phyloP scores from a whole-genome alignment of 2,329 filamentous ascomycete species.

The Trichoderma lentiforme region DNA sequence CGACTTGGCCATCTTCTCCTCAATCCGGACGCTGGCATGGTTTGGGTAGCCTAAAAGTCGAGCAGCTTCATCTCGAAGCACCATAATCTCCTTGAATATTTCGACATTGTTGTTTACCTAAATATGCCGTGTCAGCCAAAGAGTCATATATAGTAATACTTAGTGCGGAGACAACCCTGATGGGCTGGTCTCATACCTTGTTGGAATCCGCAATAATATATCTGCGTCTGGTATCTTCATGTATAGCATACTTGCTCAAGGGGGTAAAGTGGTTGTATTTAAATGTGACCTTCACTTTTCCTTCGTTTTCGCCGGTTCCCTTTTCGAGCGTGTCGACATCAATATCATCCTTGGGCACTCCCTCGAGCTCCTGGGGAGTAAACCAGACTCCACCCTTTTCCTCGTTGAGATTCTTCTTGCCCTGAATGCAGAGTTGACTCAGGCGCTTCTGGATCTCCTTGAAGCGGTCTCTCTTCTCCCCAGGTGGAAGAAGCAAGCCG shows the following conservation, averaged over 20 bases:
- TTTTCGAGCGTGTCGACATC: conserved; percentile 63
- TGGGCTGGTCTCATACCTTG: conserved; percentile 49
- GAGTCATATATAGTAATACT: neutral
- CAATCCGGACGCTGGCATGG: conserved; percentile 72
- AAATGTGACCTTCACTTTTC: conserved; percentile 72
- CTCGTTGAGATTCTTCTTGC: conserved; percentile 78
- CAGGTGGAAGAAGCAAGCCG: conserved; percentile 68
- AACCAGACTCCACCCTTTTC: conserved; percentile 82
- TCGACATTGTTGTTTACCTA: conserved; percentile 66
- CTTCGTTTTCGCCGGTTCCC: conserved; percentile 68
- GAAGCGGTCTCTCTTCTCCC: conserved; percentile 70
- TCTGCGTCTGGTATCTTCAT: conserved; percentile 64
- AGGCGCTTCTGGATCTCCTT: conserved; percentile 83
- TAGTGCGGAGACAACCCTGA: neutral
- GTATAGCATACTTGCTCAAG: conserved; percentile 70
- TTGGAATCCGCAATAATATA: conserved; percentile 76
- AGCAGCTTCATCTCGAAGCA: conserved; percentile 74
- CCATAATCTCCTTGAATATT: conserved; percentile 70
- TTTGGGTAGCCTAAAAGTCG: conserved; percentile 73
- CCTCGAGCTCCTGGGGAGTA: conserved; percentile 67
- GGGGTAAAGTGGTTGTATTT: conserved; percentile 83
- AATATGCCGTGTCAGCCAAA: neutral
- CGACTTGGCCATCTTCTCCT: conserved; percentile 83
- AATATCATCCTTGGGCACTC: conserved; percentile 69
- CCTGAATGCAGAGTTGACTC: conserved; percentile 69